A percentile compares a stretch with the other conserved stretches of the same genome.
Conservation (phyloP, 768 basidiomycete species). For the Harrya chromipes region DNA sequence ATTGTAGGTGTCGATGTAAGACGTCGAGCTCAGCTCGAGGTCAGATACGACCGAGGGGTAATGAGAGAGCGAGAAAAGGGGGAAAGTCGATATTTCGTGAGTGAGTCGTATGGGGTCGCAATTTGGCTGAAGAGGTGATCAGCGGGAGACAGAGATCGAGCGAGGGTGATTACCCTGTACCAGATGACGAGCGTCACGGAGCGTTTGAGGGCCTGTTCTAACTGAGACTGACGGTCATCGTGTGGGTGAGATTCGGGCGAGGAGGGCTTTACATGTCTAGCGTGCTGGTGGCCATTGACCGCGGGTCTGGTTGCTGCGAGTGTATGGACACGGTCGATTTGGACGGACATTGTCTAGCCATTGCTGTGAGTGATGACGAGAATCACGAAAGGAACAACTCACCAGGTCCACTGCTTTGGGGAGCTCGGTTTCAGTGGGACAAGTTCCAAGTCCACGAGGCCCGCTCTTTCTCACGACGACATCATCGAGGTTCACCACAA, state of each 20-base stretch:
- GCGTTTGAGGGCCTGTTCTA: conserved; percentile 41
- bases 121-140: conserved; percentile 37
- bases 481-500: not conserved
- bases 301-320: conserved; percentile 17
- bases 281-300: conserved; percentile 5
- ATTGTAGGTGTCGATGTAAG: conserved; percentile 63
- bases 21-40: conserved; percentile 47
- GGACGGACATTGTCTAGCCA: conserved; percentile 21
- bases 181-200: conserved; percentile 66
- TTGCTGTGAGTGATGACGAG: conserved; percentile 2
- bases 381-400: not conserved
- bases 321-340: conserved; percentile 27
- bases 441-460: conserved; percentile 19
- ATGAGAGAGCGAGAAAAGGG: conserved; percentile 57
- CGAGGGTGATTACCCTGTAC: conserved; percentile 51
- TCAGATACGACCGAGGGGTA: conserved; percentile 51
- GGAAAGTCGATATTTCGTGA: conserved; percentile 59
- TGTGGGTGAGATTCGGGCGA: conserved; percentile 8
- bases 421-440: conserved; percentile 13
- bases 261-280: conserved; percentile 6
- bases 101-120: conserved; percentile 56
- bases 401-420: conserved; percentile 12
- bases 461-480: conserved; percentile 11
- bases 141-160: not conserved
- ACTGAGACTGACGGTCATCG: conserved; percentile 30